Base-by-base conservation (phyloP, 2,329 filamentous ascomycete genomes). In the Verticillium isaacii region DNA sequence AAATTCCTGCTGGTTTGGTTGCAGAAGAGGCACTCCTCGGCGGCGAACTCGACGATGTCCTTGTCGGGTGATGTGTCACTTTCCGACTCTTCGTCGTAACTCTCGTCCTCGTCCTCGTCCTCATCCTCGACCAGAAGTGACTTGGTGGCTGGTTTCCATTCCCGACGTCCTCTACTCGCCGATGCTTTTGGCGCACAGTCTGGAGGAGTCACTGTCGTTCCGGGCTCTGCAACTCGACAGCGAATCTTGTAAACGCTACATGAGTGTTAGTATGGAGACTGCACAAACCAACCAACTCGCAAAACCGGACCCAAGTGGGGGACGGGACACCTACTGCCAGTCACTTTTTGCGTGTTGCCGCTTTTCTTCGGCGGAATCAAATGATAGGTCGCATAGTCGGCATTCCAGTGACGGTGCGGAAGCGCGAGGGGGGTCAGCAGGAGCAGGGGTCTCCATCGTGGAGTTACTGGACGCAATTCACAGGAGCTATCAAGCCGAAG, bases 1-100 rank as follows among this genome's bases (percentile, higher is more conserved):
- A 82, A 72, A 29, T 61, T 67, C 0, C 62, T 8, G 3, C 65
- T 74, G 5, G 39, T 36, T 1, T 65, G 50, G 1, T 68, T 66
- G 69, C 81, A 83, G 66, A 83, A 82, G 3, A 82, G 70, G 61
- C 79, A 82, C 36, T 72, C 66, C 9, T 65, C 66, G 0, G 71
- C 66, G 6, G 63, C 61, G 52, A 75, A 78, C 39, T 45, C n/a
- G 17, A 45, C 39, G n/a, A 45, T 17, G 39, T 45, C 14, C 3
- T 14, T 19, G 5, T 45, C 39, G 15, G 39, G 19, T n/a, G 39
- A 2, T 17, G 17, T 19, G 39, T 45, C 39, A 2, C 34, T 36
- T 17, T 45, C 14, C 5, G 39, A 17, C 5, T 45, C 39, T n/a
- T 45, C 39, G 8, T 19, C 39, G 6, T 45, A 3, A 19, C 7